Conservation (phyloP, 495 filamentous ascomycete genomes). For the Xylaria flabelliformis region DNA sequence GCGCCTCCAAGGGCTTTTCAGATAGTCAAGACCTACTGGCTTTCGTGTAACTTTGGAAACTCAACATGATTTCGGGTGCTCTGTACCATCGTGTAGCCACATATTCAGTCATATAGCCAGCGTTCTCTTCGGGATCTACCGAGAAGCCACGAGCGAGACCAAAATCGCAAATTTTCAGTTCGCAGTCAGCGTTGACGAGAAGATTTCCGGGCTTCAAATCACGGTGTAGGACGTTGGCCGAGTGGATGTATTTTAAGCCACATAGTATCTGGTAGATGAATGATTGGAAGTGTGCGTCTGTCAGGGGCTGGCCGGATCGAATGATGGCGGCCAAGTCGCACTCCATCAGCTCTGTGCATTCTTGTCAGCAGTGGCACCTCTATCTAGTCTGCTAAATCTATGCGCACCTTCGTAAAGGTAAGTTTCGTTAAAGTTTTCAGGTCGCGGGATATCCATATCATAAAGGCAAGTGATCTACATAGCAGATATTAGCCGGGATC, state of each 20-base stretch:
- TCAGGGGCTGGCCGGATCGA: slow-evolving; percentile 91
- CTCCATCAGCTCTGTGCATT: slow-evolving; percentile 88
- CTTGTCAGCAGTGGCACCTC: slow-evolving; percentile 17
- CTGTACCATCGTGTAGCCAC: slow-evolving; percentile 99
- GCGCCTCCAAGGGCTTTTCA: not conserved
- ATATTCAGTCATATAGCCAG: slow-evolving; percentile 99
- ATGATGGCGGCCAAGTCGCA: slow-evolving; percentile 99
- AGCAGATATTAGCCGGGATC: slow-evolving; percentile 23
- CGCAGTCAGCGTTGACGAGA: slow-evolving; percentile 97
- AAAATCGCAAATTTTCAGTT: slow-evolving; percentile 99
- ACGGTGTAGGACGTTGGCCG: slow-evolving; percentile 94
- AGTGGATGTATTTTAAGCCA: slow-evolving; percentile 98
- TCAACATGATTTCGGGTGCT: slow-evolving; percentile 98
- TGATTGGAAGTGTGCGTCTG: slow-evolving; percentile 94
- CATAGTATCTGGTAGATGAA: slow-evolving; percentile 96
- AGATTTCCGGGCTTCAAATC: slow-evolving; percentile 97
- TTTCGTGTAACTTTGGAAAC: slow-evolving; percentile 99
- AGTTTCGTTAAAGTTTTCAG: slow-evolving; percentile 98
- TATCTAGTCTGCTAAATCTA: not conserved
- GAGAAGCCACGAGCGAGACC: slow-evolving; percentile 95
- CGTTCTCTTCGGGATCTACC: slow-evolving; percentile 96
- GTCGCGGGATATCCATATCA: slow-evolving; percentile 98
- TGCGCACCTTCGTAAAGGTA: slow-evolving; percentile 94
- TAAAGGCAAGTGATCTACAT: slow-evolving; percentile 95
- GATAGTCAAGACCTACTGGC: slow-evolving; percentile 71